Conservation (phyloP, 768 basidiomycete genomes). For the Kwoniella dejecticola region DNA sequence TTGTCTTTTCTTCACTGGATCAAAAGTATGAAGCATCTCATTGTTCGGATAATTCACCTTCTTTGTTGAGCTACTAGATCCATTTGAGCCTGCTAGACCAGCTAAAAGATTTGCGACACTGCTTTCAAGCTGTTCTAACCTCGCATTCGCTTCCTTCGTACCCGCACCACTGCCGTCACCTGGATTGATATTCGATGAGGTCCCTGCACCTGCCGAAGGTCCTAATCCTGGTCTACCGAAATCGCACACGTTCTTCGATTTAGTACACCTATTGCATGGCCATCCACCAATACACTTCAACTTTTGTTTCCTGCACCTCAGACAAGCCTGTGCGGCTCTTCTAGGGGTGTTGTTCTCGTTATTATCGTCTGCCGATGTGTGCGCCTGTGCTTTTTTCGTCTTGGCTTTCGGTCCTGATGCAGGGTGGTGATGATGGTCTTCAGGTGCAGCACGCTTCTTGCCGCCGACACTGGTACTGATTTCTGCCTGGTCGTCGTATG, state of each 20-base stretch:
- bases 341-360: not conserved
- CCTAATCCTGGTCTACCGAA: conserved; percentile 24
- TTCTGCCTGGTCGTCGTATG: not conserved
- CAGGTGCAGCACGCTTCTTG: conserved; percentile 1
- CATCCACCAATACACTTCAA: conserved; percentile 39
- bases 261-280: conserved; percentile 33
- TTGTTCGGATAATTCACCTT: conserved; percentile 17
- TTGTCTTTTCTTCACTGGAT: conserved; percentile 10
- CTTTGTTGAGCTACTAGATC: not conserved
- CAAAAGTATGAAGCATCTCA: conserved; percentile 24
- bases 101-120: conserved; percentile 38
- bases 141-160: conserved; percentile 18
- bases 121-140: conserved; percentile 40
- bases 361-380: not conserved
- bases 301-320: conserved; percentile 36
- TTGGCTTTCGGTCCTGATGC: not conserved
- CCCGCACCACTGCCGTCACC: not conserved
- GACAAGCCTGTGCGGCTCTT: conserved; percentile 38
- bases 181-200: too few relatives aligned
- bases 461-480: not conserved
- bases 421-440: not conserved
- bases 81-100: conserved; percentile 25
- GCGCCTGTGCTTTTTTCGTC: not conserved
- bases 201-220: not conserved
- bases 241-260: conserved; percentile 29